These are phyloP conservation scores for Eucalyptus virginea DNA, from an alignment of 345 rosid species.

Conservation along the genomic window DNA sequence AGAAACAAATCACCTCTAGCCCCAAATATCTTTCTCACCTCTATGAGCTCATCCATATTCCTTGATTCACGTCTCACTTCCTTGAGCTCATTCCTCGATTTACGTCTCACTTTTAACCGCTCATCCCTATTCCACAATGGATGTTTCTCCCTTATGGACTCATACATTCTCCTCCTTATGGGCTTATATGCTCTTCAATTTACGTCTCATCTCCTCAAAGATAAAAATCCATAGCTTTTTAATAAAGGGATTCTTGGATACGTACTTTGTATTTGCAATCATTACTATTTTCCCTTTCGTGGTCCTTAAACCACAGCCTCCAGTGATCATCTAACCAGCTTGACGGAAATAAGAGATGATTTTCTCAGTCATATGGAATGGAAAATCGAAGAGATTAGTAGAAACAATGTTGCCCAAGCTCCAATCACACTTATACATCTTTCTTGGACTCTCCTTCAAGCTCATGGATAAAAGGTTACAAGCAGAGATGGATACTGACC, in stretches of 20 bases:
- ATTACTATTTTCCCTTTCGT: fast-evolving
- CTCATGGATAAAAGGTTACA: background rate
- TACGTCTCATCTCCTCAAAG: background rate
- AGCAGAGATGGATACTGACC: background rate
- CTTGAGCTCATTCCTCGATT: no score
- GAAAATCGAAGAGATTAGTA: fast-evolving
- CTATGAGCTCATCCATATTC: no score
- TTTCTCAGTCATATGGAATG: background rate
- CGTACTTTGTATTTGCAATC: no score
- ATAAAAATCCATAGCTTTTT: background rate
- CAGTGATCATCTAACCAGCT: fast-evolving
- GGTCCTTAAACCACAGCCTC: fast-evolving
- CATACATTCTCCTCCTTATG: no score
- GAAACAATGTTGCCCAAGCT: background rate
- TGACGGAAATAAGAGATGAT: background rate
- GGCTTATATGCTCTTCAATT: no score
- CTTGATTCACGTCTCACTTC: no score
- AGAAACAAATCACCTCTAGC: background rate
- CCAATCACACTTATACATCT: background rate
- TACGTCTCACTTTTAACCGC: no score
- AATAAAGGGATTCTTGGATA: no score
- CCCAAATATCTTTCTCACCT: background rate
- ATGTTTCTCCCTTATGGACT: no score
- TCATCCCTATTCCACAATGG: no score
- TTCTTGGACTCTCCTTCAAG: background rate